A percentile compares a stretch with the other conserved stretches of the same genome.
phyloP scores from a whole-genome alignment of 768 basidiomycete genomes.

The Dictyophora rubrovolvata region DNA sequence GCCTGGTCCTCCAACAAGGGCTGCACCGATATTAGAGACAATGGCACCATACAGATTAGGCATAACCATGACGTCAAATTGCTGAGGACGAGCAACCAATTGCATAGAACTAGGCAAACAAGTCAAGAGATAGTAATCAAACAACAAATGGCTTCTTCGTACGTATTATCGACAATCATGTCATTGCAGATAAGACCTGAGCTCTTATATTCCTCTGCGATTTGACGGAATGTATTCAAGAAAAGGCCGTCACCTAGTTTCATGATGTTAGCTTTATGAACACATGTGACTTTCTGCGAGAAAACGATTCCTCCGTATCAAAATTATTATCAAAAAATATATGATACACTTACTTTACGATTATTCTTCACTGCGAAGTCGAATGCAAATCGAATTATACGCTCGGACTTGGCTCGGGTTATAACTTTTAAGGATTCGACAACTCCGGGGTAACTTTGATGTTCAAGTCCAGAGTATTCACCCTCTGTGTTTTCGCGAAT shows the following conservation, averaged over 20 bases:
- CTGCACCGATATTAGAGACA: slow-evolving; percentile 96
- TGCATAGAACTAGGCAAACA: slow-evolving; percentile 78
- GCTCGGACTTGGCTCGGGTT: slow-evolving; percentile 89
- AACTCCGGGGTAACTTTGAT: slow-evolving; percentile 96
- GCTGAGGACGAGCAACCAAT: slow-evolving; percentile 87
- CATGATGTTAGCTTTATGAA: slow-evolving; percentile 99
- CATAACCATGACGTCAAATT: slow-evolving; percentile 99
- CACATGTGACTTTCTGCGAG: slow-evolving; percentile 91
- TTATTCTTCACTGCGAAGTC: slow-evolving; percentile 98
- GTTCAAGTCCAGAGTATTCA: slow-evolving; percentile 97
- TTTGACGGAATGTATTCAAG: slow-evolving; percentile 92
- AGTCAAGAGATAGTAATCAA: slow-evolving; percentile 3
- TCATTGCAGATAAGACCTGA: slow-evolving; percentile 88
- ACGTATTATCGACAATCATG: slow-evolving; percentile 99
- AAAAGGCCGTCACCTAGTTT: slow-evolving; percentile 99
- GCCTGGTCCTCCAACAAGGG: slow-evolving; percentile 96
- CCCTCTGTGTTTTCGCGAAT: slow-evolving; percentile 99
- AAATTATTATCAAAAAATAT: neutral
- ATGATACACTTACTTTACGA: slow-evolving; percentile 59
- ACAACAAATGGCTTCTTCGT: slow-evolving; percentile 16
- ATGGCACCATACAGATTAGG: slow-evolving; percentile 96
- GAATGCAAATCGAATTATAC: slow-evolving; percentile 94
- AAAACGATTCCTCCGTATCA: neutral
- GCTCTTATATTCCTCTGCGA: slow-evolving; percentile 94
- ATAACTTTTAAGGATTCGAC: slow-evolving; percentile 98